phyloP scores from a whole-genome alignment of 208 protist genomes.

The Crithidia bombi region DNA sequence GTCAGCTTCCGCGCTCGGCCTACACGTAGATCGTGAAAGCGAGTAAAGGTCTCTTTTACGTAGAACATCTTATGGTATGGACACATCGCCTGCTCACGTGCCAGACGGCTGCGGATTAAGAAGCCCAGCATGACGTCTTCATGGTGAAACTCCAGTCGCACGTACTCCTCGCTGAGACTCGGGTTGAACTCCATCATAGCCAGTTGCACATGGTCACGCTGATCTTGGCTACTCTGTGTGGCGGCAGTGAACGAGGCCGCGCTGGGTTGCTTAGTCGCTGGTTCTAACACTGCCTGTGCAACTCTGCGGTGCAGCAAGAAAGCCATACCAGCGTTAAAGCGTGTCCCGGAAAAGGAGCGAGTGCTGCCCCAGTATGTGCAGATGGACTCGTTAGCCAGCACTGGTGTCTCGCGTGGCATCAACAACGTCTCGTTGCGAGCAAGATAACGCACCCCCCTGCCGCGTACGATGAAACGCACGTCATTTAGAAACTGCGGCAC shows the following conservation, averaged over 20 bases:
- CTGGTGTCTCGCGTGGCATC: neutral
- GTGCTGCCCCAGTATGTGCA: slow-evolving; percentile 27
- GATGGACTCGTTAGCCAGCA: neutral
- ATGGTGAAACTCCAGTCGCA: neutral
- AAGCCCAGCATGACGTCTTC: slow-evolving; percentile 8
- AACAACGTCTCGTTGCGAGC: neutral
- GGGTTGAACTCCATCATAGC: neutral
- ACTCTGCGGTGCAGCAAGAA: slow-evolving; percentile 17
- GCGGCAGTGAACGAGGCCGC: neutral
- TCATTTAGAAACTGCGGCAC: slow-evolving; percentile 58
- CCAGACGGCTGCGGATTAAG: neutral
- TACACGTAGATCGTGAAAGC: slow-evolving; percentile 17
- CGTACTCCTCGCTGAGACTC: neutral
- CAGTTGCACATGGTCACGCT: neutral
- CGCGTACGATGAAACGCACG: slow-evolving; percentile 12
- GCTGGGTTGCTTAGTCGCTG: neutral
- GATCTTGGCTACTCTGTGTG: neutral
- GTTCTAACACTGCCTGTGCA: slow-evolving; percentile 14
- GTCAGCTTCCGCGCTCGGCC: neutral
- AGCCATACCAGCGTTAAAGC: slow-evolving; percentile 21
- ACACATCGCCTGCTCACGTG: neutral
- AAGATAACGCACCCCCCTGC: too few species aligned
- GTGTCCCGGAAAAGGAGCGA: neutral
- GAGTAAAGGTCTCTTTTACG: slow-evolving; percentile 13
- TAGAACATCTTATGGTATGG: neutral